Conservation (phyloP, 352 stramenopile species). For the Pythium phragmitis region DNA sequence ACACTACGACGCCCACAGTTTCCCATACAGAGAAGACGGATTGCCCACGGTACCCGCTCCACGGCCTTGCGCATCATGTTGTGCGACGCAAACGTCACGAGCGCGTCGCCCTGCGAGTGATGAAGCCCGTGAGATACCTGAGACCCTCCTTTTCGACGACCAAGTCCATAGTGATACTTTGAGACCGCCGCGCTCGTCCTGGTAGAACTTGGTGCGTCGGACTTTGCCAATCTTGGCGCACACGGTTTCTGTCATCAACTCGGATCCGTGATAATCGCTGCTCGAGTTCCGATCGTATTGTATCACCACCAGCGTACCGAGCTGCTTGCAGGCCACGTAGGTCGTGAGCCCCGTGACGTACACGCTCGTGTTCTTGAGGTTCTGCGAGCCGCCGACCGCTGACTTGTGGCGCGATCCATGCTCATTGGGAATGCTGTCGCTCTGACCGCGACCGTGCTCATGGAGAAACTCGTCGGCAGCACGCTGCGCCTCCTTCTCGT, state of each 20-base stretch:
- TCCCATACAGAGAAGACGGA: background rate
- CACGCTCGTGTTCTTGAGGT: slow-evolving; percentile 61
- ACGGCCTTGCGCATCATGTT: slow-evolving; percentile 65
- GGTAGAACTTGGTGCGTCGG: slow-evolving; percentile 86
- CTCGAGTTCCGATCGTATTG: no score
- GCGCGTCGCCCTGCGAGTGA: slow-evolving; percentile 60
- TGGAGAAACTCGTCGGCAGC: slow-evolving; percentile 46
- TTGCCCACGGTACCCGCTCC: slow-evolving; percentile 44
- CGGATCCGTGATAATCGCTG: background rate
- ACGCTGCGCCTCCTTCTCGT: slow-evolving; percentile 42
- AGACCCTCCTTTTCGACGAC: background rate
- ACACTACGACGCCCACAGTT: slow-evolving; percentile 12
- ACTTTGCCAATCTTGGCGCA: slow-evolving; percentile 79
- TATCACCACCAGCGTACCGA: slow-evolving; percentile 38
- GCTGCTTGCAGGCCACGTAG: slow-evolving; percentile 80
- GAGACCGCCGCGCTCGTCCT: slow-evolving; percentile 69
- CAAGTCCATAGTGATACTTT: slow-evolving; percentile 37
- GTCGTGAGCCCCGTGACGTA: slow-evolving; percentile 80
- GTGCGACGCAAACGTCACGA: slow-evolving; percentile 79
- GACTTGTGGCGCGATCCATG: slow-evolving; percentile 17
- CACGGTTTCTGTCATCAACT: slow-evolving; percentile 45
- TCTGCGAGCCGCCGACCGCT: background rate
- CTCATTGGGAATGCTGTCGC: background rate
- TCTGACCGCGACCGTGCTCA: slow-evolving; percentile 15
- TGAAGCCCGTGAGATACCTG: background rate